Percentiles rank a stretch among this genome's conserved stretches.
These are phyloP conservation scores for Planoprotostelium fungivorum DNA, from an alignment of 78 protist species.

Conservation along the genomic window DNA sequence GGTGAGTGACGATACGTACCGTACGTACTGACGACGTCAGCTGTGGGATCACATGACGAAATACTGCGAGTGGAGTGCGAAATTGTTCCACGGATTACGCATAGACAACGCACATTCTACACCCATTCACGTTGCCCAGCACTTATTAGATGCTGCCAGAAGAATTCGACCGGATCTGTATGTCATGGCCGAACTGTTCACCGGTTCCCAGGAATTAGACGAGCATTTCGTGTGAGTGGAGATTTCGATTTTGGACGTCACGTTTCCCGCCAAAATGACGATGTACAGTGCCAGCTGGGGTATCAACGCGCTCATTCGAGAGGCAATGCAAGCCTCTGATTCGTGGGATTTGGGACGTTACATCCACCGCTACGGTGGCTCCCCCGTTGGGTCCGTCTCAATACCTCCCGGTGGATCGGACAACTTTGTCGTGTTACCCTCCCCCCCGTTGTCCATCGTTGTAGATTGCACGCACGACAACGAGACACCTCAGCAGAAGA, in stretches of 20 bases:
- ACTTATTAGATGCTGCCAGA: slow-evolving; percentile 74
- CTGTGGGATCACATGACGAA: slow-evolving; percentile 85
- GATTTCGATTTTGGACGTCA: neutral
- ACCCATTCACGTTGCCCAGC: slow-evolving; percentile 82
- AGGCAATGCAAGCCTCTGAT: slow-evolving; percentile 50
- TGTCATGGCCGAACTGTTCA: slow-evolving; percentile 77
- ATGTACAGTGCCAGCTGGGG: slow-evolving; percentile 39
- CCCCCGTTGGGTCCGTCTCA: slow-evolving; percentile 43
- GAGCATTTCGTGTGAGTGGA: slow-evolving; percentile 13
- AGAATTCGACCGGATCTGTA: slow-evolving; percentile 52
- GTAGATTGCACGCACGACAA: slow-evolving; percentile 79
- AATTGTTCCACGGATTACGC: slow-evolving; percentile 77
- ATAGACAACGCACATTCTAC: slow-evolving; percentile 90
- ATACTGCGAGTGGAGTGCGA: slow-evolving; percentile 60
- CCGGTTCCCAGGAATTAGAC: slow-evolving; percentile 64
- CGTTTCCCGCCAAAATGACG: neutral
- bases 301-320: slow-evolving; percentile 66
- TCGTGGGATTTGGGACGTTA: slow-evolving; percentile 41
- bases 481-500: slow-evolving; percentile 39
- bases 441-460: slow-evolving; percentile 58
- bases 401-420: neutral
- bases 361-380: slow-evolving; percentile 69
- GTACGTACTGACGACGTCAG: slow-evolving; percentile 25
- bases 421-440: neutral
- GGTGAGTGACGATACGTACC: neutral